A percentile compares a stretch with the other conserved stretches of the same genome.
Evolutionary conservation across 148 eudicot species (phyloP).

Genomic region (Hydrangea macrophylla): DNA sequence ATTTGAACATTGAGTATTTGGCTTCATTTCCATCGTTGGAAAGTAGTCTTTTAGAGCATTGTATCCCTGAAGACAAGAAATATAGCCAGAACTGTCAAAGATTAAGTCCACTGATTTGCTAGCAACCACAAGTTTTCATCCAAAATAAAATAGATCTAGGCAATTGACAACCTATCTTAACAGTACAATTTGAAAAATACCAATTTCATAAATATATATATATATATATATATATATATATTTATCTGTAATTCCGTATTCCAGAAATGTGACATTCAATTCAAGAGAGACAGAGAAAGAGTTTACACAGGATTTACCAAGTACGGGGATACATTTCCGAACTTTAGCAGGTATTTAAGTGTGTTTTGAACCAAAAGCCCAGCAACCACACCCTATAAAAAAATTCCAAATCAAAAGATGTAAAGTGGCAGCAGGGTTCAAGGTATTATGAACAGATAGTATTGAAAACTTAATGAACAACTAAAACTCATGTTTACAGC

Average conservation of each 20-base stretch:
- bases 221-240: no score
- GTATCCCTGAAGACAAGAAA: slow-evolving; percentile 59
- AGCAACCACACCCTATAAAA: slow-evolving; percentile 88
- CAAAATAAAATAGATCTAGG: no score
- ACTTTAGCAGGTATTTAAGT: slow-evolving; percentile 79
- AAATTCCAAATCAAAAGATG: slow-evolving; percentile 15
- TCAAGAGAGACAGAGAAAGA: slow-evolving; percentile 6
- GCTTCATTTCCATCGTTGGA: slow-evolving; percentile 98
- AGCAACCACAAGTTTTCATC: background rate
- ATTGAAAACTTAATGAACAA: background rate
- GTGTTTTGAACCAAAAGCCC: slow-evolving; percentile 94
- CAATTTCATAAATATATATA: no score
- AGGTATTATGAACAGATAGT: background rate
- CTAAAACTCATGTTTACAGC: background rate
- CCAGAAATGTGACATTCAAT: no score
- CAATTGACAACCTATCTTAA: no score
- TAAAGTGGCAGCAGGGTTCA: slow-evolving; percentile 6
- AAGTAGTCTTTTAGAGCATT: slow-evolving; percentile 89
- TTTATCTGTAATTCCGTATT: no score
- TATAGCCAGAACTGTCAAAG: slow-evolving; percentile 2
- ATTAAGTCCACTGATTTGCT: background rate
- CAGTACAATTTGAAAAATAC: background rate
- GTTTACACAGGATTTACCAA: slow-evolving; percentile 45
- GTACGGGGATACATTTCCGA: slow-evolving; percentile 81
- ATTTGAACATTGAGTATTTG: slow-evolving; percentile 88